Conservation (phyloP, 192 early-diverging fungal species). For the Backusella morwellensis region DNA sequence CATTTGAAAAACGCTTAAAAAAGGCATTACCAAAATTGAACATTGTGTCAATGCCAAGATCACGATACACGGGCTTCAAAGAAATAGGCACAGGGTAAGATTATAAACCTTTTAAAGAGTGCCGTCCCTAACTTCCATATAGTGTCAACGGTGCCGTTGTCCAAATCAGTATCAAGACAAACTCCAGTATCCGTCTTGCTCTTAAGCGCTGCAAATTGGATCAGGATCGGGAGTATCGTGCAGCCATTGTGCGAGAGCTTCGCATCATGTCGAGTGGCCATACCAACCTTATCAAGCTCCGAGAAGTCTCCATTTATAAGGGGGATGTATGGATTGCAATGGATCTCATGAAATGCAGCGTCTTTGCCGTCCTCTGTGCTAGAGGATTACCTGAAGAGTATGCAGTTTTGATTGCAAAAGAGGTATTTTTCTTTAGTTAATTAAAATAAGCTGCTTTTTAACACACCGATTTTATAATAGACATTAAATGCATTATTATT, state of each 20-base stretch:
- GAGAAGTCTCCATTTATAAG: constrained; percentile 26
- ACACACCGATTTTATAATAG: constrained; percentile 1
- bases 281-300: constrained; percentile 31
- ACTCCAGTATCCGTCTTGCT: constrained; percentile 11
- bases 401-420: constrained; percentile 29
- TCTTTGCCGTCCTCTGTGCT: constrained; percentile 34
- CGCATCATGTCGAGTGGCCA: constrained; percentile 36
- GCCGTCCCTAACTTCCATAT: not conserved
- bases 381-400: constrained; percentile 34
- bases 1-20: constrained; percentile 32
- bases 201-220: constrained; percentile 37
- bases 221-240: constrained; percentile 32
- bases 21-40: constrained; percentile 29
- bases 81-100: constrained; percentile 37
- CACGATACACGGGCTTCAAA: constrained; percentile 24
- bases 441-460: too few relatives aligned
- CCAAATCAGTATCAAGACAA: not conserved
- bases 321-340: constrained; percentile 40
- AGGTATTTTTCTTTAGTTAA: constrained; percentile 11
- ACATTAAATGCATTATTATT: constrained; percentile 31
- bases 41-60: constrained; percentile 20
- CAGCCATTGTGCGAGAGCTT: constrained; percentile 35
- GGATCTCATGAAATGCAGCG: constrained; percentile 40
- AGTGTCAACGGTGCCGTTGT: constrained; percentile 40
- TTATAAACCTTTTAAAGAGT: not conserved